A percentile compares a stretch with the other conserved stretches of the same genome.
phyloP scores from a whole-genome alignment of 2,329 filamentous ascomycete species.

The Fusarium zealandicum region DNA sequence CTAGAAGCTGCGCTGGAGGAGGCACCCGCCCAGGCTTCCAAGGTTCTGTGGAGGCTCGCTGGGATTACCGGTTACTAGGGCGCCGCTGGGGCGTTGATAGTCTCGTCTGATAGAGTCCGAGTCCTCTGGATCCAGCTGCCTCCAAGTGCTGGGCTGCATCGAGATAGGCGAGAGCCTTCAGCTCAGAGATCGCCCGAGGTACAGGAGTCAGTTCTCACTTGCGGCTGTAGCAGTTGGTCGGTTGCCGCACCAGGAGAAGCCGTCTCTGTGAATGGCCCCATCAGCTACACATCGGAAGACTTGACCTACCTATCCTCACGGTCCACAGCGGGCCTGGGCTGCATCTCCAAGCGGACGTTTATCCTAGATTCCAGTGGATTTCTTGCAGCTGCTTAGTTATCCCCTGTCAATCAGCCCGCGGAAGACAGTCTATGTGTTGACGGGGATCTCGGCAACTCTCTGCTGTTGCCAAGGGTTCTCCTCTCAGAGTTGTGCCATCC shows the following conservation, averaged over 20 bases:
- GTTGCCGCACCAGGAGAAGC: conserved; percentile 22
- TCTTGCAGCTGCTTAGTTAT: neutral
- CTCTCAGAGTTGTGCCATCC: too few relatives aligned
- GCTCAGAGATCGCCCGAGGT: neutral
- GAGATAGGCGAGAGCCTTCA: too few relatives aligned
- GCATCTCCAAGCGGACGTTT: too few relatives aligned
- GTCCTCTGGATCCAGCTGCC: neutral
- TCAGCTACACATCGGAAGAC: too few relatives aligned
- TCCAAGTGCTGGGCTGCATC: neutral
- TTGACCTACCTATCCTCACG: too few relatives aligned
- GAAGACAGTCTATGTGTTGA: neutral
- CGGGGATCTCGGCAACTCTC: too few relatives aligned
- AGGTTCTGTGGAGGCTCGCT: conserved; percentile 20
- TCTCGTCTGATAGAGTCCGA: neutral
- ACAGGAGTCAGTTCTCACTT: neutral
- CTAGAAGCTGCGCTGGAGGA: conserved; percentile 1
- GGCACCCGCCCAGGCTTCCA: conserved; percentile 16
- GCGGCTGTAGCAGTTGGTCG: neutral
- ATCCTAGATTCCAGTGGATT: too few relatives aligned
- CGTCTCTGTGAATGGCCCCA: too few relatives aligned
- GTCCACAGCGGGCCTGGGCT: too few relatives aligned
- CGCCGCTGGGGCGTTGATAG: conserved; percentile 4
- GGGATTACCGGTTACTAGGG: conserved; percentile 12
- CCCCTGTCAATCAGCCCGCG: neutral
- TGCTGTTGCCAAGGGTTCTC: too few relatives aligned